Evolutionary conservation across 352 stramenopile genomes (phyloP).

Genomic region (Globisporangium abappressorium): DNA sequence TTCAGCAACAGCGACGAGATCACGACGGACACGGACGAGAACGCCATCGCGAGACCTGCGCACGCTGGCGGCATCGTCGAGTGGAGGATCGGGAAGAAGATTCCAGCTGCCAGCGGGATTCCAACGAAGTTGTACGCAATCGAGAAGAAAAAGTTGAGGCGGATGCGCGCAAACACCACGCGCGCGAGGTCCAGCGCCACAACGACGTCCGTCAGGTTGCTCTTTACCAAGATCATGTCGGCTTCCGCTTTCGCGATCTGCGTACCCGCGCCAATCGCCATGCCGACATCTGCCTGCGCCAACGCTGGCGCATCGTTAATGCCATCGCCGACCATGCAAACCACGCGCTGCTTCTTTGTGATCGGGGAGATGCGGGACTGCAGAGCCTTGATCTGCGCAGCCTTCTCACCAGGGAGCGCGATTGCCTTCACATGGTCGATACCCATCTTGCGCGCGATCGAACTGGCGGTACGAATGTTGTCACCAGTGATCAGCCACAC

Average conservation of each 20-base stretch:
- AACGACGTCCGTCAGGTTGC: constrained; percentile 78
- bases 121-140: constrained; percentile 85
- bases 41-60: constrained; percentile 84
- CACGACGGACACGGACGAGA: constrained; percentile 87
- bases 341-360: constrained; percentile 77
- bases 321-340: constrained; percentile 93
- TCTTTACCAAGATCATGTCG: constrained; percentile 89
- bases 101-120: constrained; percentile 80
- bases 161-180: constrained; percentile 80
- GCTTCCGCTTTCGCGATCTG: constrained; percentile 86
- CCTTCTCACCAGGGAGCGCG: constrained; percentile 93
- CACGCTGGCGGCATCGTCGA: constrained; percentile 82
- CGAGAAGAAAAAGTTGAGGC: constrained; percentile 87
- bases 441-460: constrained; percentile 87
- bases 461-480: constrained; percentile 88
- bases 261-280: constrained; percentile 91
- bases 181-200: constrained; percentile 79
- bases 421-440: constrained; percentile 87
- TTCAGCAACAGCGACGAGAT: constrained; percentile 86
- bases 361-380: constrained; percentile 65
- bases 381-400: constrained; percentile 87
- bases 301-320: constrained; percentile 95
- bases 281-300: constrained; percentile 89
- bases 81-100: constrained; percentile 85
- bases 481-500: constrained; percentile 91